These are phyloP conservation scores for Nematodospora anomalae DNA, from an alignment of 1,139 yeast species.

Conservation along the genomic window DNA sequence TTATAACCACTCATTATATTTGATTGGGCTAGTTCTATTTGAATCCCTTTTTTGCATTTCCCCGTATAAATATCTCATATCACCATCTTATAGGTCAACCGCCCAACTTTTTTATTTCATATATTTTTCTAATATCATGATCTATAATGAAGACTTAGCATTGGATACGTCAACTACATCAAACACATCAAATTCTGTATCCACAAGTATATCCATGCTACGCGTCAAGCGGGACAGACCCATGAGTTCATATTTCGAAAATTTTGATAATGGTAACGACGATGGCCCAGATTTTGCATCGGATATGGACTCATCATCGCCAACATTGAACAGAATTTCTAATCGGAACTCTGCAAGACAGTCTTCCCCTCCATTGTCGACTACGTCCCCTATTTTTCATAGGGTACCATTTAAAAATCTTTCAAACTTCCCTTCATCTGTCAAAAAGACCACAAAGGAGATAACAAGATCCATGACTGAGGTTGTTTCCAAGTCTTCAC, in stretches of 20 bases:
- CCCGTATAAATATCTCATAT: too few species aligned
- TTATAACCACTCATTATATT: too few species aligned
- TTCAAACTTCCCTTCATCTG: constrained; percentile 24
- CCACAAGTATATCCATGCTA: not conserved
- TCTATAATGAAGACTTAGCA: constrained; percentile 1
- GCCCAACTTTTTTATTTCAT: not conserved
- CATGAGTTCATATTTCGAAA: constrained; percentile 4
- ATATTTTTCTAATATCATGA: not conserved
- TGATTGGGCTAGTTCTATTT: too few species aligned
- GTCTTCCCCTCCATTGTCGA: not conserved
- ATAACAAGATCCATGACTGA: constrained; percentile 25
- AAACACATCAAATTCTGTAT: not conserved
- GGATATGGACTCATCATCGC: not conserved
- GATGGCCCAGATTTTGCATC: not conserved
- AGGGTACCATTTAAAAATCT: constrained; percentile 29
- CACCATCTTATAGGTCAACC: not conserved
- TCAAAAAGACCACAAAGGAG: constrained; percentile 18
- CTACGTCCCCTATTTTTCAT: constrained; percentile 11
- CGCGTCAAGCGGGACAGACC: constrained; percentile 10
- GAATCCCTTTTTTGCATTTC: too few species aligned
- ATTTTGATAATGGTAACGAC: not conserved
- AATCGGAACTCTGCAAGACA: not conserved
- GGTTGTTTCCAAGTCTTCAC: constrained; percentile 22
- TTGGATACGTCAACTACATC: not conserved
- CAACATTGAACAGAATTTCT: not conserved